A percentile compares a stretch with the other conserved stretches of the same genome.
Evolutionary conservation across 805 yeast genomes (phyloP).

Genomic region (Ogataea nakhonphanomensis): DNA sequence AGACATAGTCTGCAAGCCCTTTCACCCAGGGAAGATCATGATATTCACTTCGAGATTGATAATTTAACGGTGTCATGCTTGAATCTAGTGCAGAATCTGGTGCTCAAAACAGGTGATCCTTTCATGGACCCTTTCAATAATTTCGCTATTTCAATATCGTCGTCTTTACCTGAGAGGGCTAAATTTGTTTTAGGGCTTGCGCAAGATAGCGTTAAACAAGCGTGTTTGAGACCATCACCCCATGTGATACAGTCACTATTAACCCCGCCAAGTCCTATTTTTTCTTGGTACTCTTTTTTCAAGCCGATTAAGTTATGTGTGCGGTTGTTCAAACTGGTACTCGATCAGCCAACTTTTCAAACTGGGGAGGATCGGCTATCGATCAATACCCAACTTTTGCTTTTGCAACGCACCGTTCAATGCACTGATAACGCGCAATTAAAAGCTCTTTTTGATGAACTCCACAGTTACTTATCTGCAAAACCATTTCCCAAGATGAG

Average conservation of each 20-base stretch:
- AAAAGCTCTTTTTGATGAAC: slow-evolving; percentile 2
- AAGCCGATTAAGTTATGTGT: slow-evolving; percentile 4
- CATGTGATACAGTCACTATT: slow-evolving; percentile 2
- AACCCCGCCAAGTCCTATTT: not conserved
- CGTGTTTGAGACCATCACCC: not conserved
- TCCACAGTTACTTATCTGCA: slow-evolving; percentile 1
- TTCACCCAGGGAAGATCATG: not conserved
- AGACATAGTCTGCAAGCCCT: slow-evolving; percentile 9
- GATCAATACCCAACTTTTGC: not conserved
- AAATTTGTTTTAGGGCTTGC: too few relatives aligned
- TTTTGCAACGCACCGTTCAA: slow-evolving; percentile 7
- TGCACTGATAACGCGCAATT: slow-evolving; percentile 1
- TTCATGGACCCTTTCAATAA: too few relatives aligned
- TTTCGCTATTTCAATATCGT: too few relatives aligned
- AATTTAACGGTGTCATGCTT: too few relatives aligned
- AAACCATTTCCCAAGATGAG: not conserved
- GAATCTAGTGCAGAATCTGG: too few relatives aligned
- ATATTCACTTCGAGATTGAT: too few relatives aligned
- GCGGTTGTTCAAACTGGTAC: slow-evolving; percentile 1
- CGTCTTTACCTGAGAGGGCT: too few relatives aligned
- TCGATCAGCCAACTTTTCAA: not conserved
- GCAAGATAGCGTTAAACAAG: not conserved
- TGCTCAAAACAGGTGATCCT: too few relatives aligned
- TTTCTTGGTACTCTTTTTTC: slow-evolving; percentile 4
- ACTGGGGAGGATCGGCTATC: too few relatives aligned